These are phyloP conservation scores for Populus ilicifolia DNA, from an alignment of 345 rosid species.

Conservation along the genomic window DNA sequence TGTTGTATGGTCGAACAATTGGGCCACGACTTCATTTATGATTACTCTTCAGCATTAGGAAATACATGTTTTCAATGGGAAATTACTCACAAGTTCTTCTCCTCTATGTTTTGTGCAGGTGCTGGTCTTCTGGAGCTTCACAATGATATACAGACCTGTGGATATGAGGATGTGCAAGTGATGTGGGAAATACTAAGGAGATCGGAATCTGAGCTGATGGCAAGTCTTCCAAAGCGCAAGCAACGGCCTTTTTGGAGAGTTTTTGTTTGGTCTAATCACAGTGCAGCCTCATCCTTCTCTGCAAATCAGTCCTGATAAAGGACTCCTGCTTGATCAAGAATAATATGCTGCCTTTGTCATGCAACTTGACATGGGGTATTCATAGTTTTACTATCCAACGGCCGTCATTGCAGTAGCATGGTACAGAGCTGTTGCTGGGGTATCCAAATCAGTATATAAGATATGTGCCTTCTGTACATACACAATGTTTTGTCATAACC, in stretches of 20 bases:
- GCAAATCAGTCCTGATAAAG: conserved; percentile 25
- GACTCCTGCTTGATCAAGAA: conserved; percentile 7
- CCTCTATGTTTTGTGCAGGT: conserved; percentile 24
- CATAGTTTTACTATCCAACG: conserved; percentile 18
- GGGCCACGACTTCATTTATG: not conserved
- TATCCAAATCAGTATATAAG: conserved; percentile 20
- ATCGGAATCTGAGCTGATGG: conserved; percentile 38
- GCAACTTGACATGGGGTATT: conserved; percentile 16
- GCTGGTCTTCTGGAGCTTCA: conserved; percentile 56
- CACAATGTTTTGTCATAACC: conserved; percentile 3
- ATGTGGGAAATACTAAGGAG: conserved; percentile 71
- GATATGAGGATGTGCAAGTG: conserved; percentile 61
- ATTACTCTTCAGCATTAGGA: not conserved
- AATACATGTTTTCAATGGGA: not conserved
- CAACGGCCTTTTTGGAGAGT: conserved; percentile 54
- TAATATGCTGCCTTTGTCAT: conserved; percentile 10
- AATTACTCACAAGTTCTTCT: not conserved
- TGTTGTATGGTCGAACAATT: too few species aligned
- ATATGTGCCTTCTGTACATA: conserved; percentile 25
- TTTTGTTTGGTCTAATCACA: conserved; percentile 45
- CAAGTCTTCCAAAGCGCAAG: conserved; percentile 34
- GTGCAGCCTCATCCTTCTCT: conserved; percentile 38
- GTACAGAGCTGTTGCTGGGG: conserved; percentile 30
- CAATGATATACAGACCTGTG: conserved; percentile 60
- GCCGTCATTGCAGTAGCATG: conserved; percentile 30